phyloP scores from a whole-genome alignment of 2,329 filamentous ascomycete genomes.

The Trichoderma koningii region DNA sequence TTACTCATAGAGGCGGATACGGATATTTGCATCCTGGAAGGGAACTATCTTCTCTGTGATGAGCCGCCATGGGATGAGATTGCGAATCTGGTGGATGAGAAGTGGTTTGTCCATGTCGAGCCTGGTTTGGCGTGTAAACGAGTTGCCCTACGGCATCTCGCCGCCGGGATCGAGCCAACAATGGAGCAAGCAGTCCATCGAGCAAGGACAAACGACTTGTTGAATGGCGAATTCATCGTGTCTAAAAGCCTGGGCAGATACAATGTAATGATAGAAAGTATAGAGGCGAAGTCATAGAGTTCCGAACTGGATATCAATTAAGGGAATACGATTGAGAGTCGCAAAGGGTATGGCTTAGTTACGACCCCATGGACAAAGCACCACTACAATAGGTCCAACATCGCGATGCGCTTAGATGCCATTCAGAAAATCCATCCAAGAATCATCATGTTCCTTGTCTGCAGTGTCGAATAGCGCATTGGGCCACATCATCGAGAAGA shows the following conservation, averaged over 20 bases:
- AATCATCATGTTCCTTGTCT: slow-evolving; percentile 2
- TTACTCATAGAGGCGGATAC: slow-evolving; percentile 60
- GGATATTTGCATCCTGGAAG: slow-evolving; percentile 70
- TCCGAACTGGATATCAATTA: too few relatives aligned
- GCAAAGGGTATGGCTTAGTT: too few relatives aligned
- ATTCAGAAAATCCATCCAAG: slow-evolving; percentile 19
- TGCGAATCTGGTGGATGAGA: slow-evolving; percentile 42
- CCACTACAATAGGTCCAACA: too few relatives aligned
- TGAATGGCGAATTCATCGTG: slow-evolving; percentile 78
- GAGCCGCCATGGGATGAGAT: slow-evolving; percentile 40
- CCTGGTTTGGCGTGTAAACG: slow-evolving; percentile 40
- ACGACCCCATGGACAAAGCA: too few relatives aligned
- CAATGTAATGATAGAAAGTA: slow-evolving; percentile 35
- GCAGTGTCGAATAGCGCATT: slow-evolving; percentile 38
- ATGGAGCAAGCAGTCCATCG: slow-evolving; percentile 67
- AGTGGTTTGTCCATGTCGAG: slow-evolving; percentile 46
- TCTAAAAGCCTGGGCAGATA: slow-evolving; percentile 34
- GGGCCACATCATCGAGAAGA: slow-evolving; percentile 52
- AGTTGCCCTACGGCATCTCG: slow-evolving; percentile 44
- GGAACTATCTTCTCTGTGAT: slow-evolving; percentile 55
- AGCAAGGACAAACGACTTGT: slow-evolving; percentile 77
- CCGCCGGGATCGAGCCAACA: slow-evolving; percentile 49
- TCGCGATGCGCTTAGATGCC: not conserved
- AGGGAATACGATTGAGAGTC: too few relatives aligned
- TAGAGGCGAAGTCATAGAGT: slow-evolving; percentile 28